Evolutionary conservation across 345 rosid genomes (phyloP).

Genomic region (Schrenkiella parvula): DNA sequence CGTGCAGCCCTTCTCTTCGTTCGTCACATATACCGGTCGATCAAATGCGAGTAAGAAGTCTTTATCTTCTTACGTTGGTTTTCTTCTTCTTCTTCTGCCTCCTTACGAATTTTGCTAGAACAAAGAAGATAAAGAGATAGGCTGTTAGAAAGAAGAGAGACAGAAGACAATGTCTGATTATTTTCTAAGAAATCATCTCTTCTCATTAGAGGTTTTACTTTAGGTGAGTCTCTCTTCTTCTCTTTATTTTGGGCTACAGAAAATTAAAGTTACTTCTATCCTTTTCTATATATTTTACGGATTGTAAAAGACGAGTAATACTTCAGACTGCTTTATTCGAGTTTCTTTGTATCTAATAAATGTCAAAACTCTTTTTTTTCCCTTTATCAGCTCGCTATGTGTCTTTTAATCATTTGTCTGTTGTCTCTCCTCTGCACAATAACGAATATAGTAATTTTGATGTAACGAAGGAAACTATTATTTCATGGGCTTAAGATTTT

Average conservation of each 20-base stretch:
- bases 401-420: background rate
- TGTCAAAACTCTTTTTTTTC: background rate
- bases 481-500: background rate
- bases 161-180: constrained; percentile 22
- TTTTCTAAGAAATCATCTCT: constrained; percentile 10
- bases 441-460: background rate
- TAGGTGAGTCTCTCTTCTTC: constrained; percentile 11
- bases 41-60: constrained; percentile 65
- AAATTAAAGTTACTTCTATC: constrained; percentile 21
- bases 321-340: background rate
- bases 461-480: background rate
- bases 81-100: constrained; percentile 9
- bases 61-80: constrained; percentile 2
- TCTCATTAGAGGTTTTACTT: constrained; percentile 10
- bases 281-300: constrained; percentile 19
- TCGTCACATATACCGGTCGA: constrained; percentile 74
- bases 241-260: constrained; percentile 10
- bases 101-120: constrained; percentile 25
- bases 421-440: background rate
- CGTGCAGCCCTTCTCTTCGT: constrained; percentile 67
- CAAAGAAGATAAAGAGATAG: constrained; percentile 5
- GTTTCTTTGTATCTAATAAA: constrained; percentile 28
- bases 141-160: constrained; percentile 30
- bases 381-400: background rate
- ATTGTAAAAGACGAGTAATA: constrained; percentile 20